These are phyloP conservation scores for Leccinum olivaceopallidum DNA, from an alignment of 768 basidiomycete genomes.

Conservation along the genomic window DNA sequence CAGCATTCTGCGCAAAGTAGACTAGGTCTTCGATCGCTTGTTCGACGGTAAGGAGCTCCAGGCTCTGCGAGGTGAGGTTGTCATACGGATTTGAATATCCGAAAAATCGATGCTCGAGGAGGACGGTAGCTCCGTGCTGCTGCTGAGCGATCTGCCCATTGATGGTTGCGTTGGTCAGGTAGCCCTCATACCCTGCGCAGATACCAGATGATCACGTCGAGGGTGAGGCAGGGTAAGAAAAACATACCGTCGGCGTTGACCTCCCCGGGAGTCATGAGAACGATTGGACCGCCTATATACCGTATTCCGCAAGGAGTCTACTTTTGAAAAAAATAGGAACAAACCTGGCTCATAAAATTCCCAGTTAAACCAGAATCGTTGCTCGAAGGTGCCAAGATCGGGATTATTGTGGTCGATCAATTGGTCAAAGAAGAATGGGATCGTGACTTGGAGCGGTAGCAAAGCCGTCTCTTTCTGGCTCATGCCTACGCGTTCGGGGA, in stretches of 20 bases:
- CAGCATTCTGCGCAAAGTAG: constrained; percentile 66
- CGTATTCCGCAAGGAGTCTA: neutral
- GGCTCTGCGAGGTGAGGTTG: constrained; percentile 59
- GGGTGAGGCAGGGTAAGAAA: neutral
- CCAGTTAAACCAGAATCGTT: constrained; percentile 70
- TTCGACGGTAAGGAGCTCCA: constrained; percentile 63
- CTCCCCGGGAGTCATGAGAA: constrained; percentile 63
- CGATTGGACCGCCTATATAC: constrained; percentile 27
- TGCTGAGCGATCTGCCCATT: constrained; percentile 67
- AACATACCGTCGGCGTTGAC: constrained; percentile 46
- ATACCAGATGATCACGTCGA: neutral
- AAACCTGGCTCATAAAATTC: constrained; percentile 61
- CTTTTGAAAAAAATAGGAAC: neutral
- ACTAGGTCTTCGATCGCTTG: constrained; percentile 75
- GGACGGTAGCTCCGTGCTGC: constrained; percentile 59
- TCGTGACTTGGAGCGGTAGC: constrained; percentile 24
- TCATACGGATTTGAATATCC: constrained; percentile 69
- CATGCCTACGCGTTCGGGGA: constrained; percentile 10
- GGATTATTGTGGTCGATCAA: constrained; percentile 51
- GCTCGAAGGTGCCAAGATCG: constrained; percentile 69
- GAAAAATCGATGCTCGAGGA: constrained; percentile 75
- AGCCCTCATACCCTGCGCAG: constrained; percentile 38
- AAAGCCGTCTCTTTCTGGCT: constrained; percentile 26
- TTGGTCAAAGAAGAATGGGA: constrained; percentile 34
- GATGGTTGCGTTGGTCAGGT: constrained; percentile 66